Conservation (phyloP, 2,329 filamentous ascomycete genomes). For the Phialocephala sp. region DNA sequence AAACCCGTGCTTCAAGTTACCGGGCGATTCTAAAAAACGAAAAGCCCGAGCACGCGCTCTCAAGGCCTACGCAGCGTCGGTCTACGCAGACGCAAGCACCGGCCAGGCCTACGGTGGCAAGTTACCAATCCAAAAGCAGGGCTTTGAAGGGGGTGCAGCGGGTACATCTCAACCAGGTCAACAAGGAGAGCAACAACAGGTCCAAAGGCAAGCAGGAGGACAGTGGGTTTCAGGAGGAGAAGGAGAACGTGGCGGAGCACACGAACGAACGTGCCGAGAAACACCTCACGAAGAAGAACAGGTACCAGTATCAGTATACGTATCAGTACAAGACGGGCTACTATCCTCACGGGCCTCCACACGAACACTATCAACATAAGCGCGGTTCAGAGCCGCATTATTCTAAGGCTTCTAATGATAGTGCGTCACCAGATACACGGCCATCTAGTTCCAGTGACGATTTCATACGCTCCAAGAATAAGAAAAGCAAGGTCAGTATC, state of each 20-base stretch:
- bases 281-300: conserved; percentile 41
- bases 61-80: conserved; percentile 51
- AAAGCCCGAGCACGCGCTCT: conserved; percentile 50
- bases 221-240: conserved; percentile 37
- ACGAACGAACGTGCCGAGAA: conserved; percentile 31
- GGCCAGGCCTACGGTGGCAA: conserved; percentile 46
- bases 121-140: conserved; percentile 48
- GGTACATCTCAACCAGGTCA: conserved; percentile 48
- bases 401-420: conserved; percentile 9
- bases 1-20: conserved; percentile 57
- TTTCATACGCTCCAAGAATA: conserved; percentile 15
- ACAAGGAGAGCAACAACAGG: conserved; percentile 30
- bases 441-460: conserved; percentile 22
- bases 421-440: conserved; percentile 1
- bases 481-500: conserved; percentile 25
- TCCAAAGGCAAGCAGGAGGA: conserved; percentile 31
- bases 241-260: conserved; percentile 34
- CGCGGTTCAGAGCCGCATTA: conserved; percentile 23
- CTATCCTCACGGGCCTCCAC: conserved; percentile 39
- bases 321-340: conserved; percentile 27
- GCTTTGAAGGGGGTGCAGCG: conserved; percentile 53
- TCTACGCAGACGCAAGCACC: conserved; percentile 44
- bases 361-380: conserved; percentile 34
- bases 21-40: conserved; percentile 54
- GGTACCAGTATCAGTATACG: conserved; percentile 37